Evolutionary conservation across 1,284 basidiomycete species (phyloP).

Genomic region (Phlebopus sp.): DNA sequence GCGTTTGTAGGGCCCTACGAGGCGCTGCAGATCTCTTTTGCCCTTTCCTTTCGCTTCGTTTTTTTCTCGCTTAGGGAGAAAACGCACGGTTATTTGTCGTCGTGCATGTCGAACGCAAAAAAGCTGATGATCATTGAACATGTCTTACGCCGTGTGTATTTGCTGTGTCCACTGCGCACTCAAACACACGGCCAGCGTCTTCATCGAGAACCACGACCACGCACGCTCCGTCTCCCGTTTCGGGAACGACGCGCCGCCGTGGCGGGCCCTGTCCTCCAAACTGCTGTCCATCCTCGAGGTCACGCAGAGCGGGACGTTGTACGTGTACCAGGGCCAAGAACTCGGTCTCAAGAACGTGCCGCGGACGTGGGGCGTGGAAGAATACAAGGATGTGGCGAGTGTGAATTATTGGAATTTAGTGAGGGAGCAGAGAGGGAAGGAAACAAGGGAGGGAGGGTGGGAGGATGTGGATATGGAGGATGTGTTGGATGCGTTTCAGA

Average conservation of each 20-base stretch:
- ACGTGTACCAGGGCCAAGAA: slow-evolving; percentile 74
- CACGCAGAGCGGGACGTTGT: slow-evolving; percentile 64
- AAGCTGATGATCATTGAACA: no score
- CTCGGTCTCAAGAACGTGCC: slow-evolving; percentile 72
- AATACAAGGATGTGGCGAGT: slow-evolving; percentile 67
- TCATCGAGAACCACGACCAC: slow-evolving; percentile 70
- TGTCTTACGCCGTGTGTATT: no score
- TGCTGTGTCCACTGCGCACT: no score
- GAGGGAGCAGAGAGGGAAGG: slow-evolving; percentile 37
- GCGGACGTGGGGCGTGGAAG: slow-evolving; percentile 62
- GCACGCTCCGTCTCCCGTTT: slow-evolving; percentile 64
- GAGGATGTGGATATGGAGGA: slow-evolving; percentile 57
- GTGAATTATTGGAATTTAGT: slow-evolving; percentile 49
- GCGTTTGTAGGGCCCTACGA: no score
- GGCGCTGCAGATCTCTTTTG: not conserved
- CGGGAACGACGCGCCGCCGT: slow-evolving; percentile 55
- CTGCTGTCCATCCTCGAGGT: slow-evolving; percentile 62
- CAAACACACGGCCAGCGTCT: no score
- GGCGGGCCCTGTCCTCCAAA: slow-evolving; percentile 58
- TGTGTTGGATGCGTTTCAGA: slow-evolving; percentile 52
- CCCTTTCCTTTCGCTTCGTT: not conserved
- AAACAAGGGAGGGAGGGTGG: slow-evolving; percentile 35
- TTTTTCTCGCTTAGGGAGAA: not conserved
- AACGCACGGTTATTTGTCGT: no score
- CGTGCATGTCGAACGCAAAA: no score